These are phyloP conservation scores for Sutorius eximius DNA, from an alignment of 1,284 basidiomycete genomes.

Conservation along the genomic window DNA sequence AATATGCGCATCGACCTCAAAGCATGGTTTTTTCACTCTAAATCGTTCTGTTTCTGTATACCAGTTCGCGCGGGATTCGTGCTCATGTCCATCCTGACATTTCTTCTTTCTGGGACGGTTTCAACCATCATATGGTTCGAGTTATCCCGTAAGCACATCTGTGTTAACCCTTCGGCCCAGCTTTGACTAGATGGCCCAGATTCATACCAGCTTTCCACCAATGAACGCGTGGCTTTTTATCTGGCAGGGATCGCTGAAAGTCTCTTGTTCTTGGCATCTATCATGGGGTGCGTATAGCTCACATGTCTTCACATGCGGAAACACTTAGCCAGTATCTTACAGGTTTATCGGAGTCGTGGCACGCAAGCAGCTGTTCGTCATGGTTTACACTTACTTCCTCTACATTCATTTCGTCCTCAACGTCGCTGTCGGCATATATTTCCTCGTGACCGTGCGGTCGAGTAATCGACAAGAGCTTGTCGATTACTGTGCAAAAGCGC, in stretches of 20 bases:
- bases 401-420: conserved; percentile 61
- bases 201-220: conserved; percentile 37
- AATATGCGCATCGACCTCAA: conserved; percentile 25
- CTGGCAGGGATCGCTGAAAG: conserved; percentile 52
- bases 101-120: conserved; percentile 51
- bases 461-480: conserved; percentile 43
- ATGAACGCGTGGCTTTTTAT: conserved; percentile 45
- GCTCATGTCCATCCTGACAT: conserved; percentile 50
- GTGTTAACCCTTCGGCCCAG: background rate
- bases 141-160: conserved; percentile 46
- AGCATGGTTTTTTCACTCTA: conserved; percentile 31
- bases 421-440: conserved; percentile 50
- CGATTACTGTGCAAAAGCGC: conserved; percentile 46
- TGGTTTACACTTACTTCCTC: conserved; percentile 55
- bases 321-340: conserved; percentile 6
- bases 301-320: background rate
- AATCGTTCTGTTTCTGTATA: conserved; percentile 61
- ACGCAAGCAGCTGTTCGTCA: conserved; percentile 59
- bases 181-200: conserved; percentile 14
- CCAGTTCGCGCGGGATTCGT: conserved; percentile 63
- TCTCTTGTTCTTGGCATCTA: conserved; percentile 50
- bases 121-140: conserved; percentile 60
- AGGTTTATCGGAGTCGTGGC: conserved; percentile 61
- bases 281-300: conserved; percentile 47
- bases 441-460: conserved; percentile 50